Percentiles rank a stretch among this genome's conserved stretches.
phyloP scores from a whole-genome alignment of 805 yeast species.

The Komagataella pseudopastoris region DNA sequence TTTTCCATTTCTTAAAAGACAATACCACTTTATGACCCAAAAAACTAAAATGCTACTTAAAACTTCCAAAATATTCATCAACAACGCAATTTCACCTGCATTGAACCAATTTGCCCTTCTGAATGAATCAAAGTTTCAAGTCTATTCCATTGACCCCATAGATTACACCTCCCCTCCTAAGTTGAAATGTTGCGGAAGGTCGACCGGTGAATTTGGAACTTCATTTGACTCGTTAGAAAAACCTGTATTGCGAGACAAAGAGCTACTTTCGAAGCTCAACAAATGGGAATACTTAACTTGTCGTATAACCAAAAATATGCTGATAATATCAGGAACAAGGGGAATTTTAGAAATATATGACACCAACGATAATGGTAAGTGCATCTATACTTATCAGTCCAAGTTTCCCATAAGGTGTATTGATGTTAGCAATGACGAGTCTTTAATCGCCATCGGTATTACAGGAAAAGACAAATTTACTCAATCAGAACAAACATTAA shows the following conservation, averaged over 20 bases:
- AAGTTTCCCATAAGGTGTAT: slow-evolving; percentile 71
- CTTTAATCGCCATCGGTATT: slow-evolving; percentile 64
- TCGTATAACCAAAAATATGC: slow-evolving; percentile 38
- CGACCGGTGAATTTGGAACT: slow-evolving; percentile 55
- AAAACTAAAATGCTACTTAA: slow-evolving; percentile 31
- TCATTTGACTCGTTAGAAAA: slow-evolving; percentile 24
- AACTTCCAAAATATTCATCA: slow-evolving; percentile 31
- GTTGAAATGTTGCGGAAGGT: slow-evolving; percentile 53
- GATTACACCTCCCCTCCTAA: slow-evolving; percentile 33
- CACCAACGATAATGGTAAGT: slow-evolving; percentile 39
- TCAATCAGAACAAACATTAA: slow-evolving; percentile 63
- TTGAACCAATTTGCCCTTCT: slow-evolving; percentile 52
- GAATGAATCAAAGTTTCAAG: slow-evolving; percentile 61
- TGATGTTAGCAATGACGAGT: slow-evolving; percentile 52
- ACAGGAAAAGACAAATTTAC: slow-evolving; percentile 64
- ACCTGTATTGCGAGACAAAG: slow-evolving; percentile 9
- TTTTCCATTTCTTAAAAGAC: slow-evolving; percentile 69
- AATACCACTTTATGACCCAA: slow-evolving; percentile 39
- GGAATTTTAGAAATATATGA: slow-evolving; percentile 62
- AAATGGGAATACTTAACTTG: slow-evolving; percentile 53
- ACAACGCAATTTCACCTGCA: slow-evolving; percentile 52
- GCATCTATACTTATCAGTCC: slow-evolving; percentile 55
- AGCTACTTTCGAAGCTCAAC: slow-evolving; percentile 13
- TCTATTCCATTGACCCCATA: slow-evolving; percentile 38
- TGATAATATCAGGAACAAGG: slow-evolving; percentile 59